Percentiles rank a stretch among this genome's conserved stretches.
Conservation (phyloP, 257 asterid genomes). For the Scutellaria minor region DNA sequence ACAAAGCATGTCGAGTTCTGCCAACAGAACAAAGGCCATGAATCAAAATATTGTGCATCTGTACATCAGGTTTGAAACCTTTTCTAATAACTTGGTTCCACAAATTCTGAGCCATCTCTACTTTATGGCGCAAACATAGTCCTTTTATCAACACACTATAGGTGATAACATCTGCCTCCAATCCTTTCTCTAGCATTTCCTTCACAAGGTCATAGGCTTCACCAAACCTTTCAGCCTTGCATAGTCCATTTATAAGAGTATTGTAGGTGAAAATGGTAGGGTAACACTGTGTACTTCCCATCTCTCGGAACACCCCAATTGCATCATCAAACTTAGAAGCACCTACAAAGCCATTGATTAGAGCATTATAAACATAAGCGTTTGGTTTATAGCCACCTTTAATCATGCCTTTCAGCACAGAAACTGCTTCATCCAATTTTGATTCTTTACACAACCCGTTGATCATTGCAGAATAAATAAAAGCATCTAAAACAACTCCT, state of each 20-base stretch:
- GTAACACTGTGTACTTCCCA: conserved; percentile 52
- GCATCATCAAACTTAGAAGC: conserved; percentile 76
- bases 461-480: conserved; percentile 74
- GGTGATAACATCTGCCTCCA: conserved; percentile 68
- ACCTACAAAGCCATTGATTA: conserved; percentile 66
- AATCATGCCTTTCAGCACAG: conserved; percentile 56
- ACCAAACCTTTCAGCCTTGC: conserved; percentile 65
- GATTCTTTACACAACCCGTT: conserved; percentile 69
- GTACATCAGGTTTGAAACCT: conserved; percentile 81
- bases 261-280: conserved; percentile 79
- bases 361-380: conserved; percentile 68
- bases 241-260: conserved; percentile 76
- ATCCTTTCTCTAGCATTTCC: conserved; percentile 77
- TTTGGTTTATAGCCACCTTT: conserved; percentile 61
- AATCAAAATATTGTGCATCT: conserved; percentile 87
- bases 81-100: conserved; percentile 58
- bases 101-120: conserved; percentile 69
- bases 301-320: conserved; percentile 50
- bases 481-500: conserved; percentile 55
- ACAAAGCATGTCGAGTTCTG: conserved; percentile 57
- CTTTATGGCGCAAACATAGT: conserved; percentile 65
- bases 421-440: conserved; percentile 71
- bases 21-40: conserved; percentile 89
- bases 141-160: conserved; percentile 82
- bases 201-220: conserved; percentile 73